A percentile compares a stretch with the other conserved stretches of the same genome.
phyloP scores from a whole-genome alignment of 2,329 filamentous ascomycete genomes.

The Phialophora tarda region DNA sequence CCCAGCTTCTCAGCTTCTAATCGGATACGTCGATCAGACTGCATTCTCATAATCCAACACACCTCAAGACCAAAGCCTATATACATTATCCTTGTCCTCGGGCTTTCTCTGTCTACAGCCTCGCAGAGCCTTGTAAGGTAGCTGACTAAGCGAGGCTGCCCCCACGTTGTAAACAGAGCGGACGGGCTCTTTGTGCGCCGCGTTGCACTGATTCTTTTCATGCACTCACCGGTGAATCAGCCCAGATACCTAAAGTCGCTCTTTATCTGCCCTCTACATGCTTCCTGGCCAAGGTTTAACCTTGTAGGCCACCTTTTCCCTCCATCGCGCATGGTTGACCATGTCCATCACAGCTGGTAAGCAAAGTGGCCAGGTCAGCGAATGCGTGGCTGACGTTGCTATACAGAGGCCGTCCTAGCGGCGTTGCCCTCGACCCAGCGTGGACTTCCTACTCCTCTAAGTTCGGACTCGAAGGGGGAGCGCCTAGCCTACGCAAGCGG shows the following conservation, averaged over 20 bases:
- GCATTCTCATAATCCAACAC: not conserved
- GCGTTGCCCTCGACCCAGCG: slow-evolving; percentile 81
- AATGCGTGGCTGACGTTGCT: not conserved
- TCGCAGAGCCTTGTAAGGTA: not conserved
- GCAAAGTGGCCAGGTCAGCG: not conserved
- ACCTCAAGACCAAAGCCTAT: not conserved
- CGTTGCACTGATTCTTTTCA: not conserved
- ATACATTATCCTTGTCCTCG: not conserved
- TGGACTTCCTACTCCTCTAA: slow-evolving; percentile 87
- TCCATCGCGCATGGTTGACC: slow-evolving; percentile 18
- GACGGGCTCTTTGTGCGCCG: not conserved
- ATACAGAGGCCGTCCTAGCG: slow-evolving; percentile 74
- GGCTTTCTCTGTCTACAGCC: not conserved
- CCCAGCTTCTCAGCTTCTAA: too few relatives aligned
- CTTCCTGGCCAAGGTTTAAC: not conserved
- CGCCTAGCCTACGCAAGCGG: slow-evolving; percentile 91
- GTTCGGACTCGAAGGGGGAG: slow-evolving; percentile 85
- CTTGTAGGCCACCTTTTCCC: slow-evolving; percentile 11
- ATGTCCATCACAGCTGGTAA: slow-evolving; percentile 56
- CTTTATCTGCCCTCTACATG: not conserved
- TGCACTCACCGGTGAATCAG: not conserved
- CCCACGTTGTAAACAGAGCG: slow-evolving; percentile 10
- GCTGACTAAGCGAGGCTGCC: not conserved
- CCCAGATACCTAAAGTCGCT: not conserved
- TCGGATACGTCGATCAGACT: too few relatives aligned